Base-by-base conservation (phyloP, 441 rosid genomes). In the Adansonia madagascariensis region DNA sequence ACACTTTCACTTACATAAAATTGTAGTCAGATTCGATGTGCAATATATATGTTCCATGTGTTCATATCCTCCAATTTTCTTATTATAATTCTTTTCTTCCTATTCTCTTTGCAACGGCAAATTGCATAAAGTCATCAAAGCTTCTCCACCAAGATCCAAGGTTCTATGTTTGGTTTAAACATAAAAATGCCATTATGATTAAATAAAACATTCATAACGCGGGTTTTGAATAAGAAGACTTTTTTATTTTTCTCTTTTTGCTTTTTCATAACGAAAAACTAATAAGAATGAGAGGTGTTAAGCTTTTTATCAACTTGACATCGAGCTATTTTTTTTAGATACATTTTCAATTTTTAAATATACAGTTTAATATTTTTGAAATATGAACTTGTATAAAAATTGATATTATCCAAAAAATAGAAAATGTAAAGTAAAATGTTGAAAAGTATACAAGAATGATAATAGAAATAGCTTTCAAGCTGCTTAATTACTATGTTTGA, bases 21-120 rank as follows among this genome's bases (percentile, higher is more conserved):
- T 18, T 61, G 39, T 72, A 67, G 78, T 77, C 74, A 77, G 81
- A 49, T 6, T 66, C 14, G 66, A 70, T 22, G 15, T 35, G 60
- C 31, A 22, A 24, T 8, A 5, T 71, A 27, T 27, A 27, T 27
- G 62, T 44, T 31, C 67, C 46, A 27, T 62, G 44, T 31, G 46
- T 62, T 43, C 78, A 27, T 44, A 17, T 68, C 69, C 27, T 64
- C 52, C 71, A 41, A 20, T 20, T 49, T 69, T 47, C 55, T 18
- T 20, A 3, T 11, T 44, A 68, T 46, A 68, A 20, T 47, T 46
- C 5, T 46, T 12, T 15, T 68, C 20, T 10, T 53, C 74, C 44
- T 44, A 7, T 79, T 44, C 3, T 7, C 31, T 24, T 27, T 31
- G 8, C 6, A 65, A 65, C 27, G 49, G 1, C 56, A 22, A 47